These are phyloP conservation scores for Aphanomyces euteiches DNA, from an alignment of 352 stramenopile genomes.

Conservation along the genomic window DNA sequence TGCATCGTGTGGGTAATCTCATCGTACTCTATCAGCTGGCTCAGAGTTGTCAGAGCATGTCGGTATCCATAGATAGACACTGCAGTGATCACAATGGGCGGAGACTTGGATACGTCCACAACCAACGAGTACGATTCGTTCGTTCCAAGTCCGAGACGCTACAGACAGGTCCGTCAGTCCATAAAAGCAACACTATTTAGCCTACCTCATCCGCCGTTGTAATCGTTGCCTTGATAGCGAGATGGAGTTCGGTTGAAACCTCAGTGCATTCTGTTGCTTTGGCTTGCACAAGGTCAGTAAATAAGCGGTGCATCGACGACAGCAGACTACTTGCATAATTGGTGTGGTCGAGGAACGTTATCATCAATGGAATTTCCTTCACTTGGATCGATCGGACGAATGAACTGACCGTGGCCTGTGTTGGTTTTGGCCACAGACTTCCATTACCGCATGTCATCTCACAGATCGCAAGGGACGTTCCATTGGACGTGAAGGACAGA, in stretches of 20 bases:
- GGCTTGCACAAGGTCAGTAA: slow-evolving; percentile 2
- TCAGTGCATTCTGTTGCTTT: slow-evolving; percentile 25
- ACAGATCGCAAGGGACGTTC: slow-evolving; percentile 21
- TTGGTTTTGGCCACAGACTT: slow-evolving; percentile 25
- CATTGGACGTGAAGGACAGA: background rate
- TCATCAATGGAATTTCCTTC: background rate
- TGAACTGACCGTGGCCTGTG: background rate
- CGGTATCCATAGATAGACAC: slow-evolving; percentile 20
- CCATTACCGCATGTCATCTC: slow-evolving; percentile 23
- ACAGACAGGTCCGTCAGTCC: background rate
- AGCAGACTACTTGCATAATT: background rate
- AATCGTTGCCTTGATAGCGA: slow-evolving; percentile 16
- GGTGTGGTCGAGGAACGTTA: slow-evolving; percentile 2
- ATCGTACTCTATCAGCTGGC: slow-evolving; percentile 27
- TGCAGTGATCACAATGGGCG: slow-evolving; percentile 2
- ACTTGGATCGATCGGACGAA: background rate
- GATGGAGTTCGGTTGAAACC: background rate
- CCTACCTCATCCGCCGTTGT: slow-evolving; percentile 11
- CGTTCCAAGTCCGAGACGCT: slow-evolving; percentile 10
- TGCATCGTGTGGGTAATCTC: slow-evolving; percentile 25
- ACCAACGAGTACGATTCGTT: slow-evolving; percentile 21
- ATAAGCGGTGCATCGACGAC: background rate
- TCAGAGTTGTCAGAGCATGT: slow-evolving; percentile 27
- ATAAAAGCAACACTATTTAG: no score
- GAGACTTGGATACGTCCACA: background rate